Evolutionary conservation across 1,284 basidiomycete species (phyloP), one percentile per base, ranked within the genome.

Genomic region (Leccinum griseonigrum): DNA sequence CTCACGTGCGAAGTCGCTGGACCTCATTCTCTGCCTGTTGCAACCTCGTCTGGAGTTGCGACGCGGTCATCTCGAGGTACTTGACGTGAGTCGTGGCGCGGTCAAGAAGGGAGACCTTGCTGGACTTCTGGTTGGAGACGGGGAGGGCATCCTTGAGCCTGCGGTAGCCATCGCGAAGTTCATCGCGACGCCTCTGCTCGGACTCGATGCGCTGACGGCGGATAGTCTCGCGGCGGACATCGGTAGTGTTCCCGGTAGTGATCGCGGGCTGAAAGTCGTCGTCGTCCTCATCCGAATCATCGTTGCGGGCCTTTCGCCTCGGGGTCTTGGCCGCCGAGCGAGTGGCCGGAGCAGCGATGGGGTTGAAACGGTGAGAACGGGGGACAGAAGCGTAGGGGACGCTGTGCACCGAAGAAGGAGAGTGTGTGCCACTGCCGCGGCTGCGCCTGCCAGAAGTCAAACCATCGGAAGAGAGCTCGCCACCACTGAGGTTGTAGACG

Each of bases 181-280:
- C 92, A 69, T 95, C 91, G 55, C 92, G 86, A 69, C 92, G 84
- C 68, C 91, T 83, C 81, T 95, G 91, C 79, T 91, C 88, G 29
- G 90, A 92, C 80, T 91, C 89, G 78, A 92, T 93, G 77, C 91
- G 89, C 78, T 92, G 91, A 73, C 85, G 85, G 73, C 90, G 89
- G 68, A 93, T 91, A 63, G 90, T 91, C 79, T 93, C 91, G 69
- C 90, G 87, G 75, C 90, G 88, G 59, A 79, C 78, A 71, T 90
- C 86, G 65, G 80, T 77, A 52, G 68, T 78, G 63, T 70, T 76
- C 62, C 72, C 73, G 63, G 76, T 69, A 34, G 77, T 68, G 62
- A 77, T 69, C 38, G 76, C 71, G 56, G 86, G 86, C 69, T 83
- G 81, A 78, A 87, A 89, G 66, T 86, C 84, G 48, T 85, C 85